These are phyloP conservation scores for Diphasiastrum complanatum DNA, from an alignment of 83 land plant genomes.

Conservation along the genomic window DNA sequence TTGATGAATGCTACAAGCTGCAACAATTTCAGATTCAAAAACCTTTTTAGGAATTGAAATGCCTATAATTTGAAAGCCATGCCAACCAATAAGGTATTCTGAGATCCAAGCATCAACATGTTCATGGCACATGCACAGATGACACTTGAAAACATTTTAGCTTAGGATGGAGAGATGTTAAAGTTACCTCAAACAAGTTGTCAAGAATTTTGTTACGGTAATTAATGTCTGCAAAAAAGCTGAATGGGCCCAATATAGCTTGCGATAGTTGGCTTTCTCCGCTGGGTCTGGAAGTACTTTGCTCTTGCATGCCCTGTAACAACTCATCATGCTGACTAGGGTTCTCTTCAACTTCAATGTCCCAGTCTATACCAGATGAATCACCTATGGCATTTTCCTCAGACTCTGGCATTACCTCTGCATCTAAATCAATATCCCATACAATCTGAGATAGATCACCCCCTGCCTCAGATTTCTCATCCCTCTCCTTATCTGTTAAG, in stretches of 20 bases:
- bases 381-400: constrained; percentile 1
- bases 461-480: no score
- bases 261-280: constrained; percentile 14
- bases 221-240: constrained; percentile 61
- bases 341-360: constrained; percentile 38
- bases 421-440: constrained; percentile 4
- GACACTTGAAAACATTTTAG: neutral
- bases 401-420: neutral
- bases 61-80: neutral
- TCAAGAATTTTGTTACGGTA: constrained; percentile 78
- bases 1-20: constrained; percentile 77
- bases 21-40: neutral
- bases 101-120: neutral
- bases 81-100: neutral
- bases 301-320: neutral
- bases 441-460: no score
- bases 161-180: neutral
- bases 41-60: no score
- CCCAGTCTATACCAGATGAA: constrained; percentile 24
- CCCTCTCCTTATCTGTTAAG: no score
- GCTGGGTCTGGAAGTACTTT: constrained; percentile 11
- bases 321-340: neutral
- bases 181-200: constrained; percentile 85
- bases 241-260: constrained; percentile 28
- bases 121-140: no score